Percentiles rank a stretch among this genome's conserved stretches.
phyloP scores from a whole-genome alignment of 163 green algal species.

The Prototheca wickerhamii region DNA sequence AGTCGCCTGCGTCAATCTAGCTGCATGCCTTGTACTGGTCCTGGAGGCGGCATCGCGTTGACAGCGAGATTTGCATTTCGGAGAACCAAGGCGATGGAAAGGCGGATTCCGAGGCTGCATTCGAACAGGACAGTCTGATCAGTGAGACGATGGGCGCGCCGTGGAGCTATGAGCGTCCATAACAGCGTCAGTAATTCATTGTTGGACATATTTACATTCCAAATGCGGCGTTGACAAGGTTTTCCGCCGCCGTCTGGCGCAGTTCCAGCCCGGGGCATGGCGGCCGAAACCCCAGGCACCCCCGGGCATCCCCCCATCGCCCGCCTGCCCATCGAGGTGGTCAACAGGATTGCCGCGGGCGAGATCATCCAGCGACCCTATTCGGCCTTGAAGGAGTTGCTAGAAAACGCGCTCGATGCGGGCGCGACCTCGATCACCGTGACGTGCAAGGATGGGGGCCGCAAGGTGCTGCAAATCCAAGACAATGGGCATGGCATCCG shows the following conservation, averaged over 20 bases:
- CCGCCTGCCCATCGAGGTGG: constrained; percentile 35
- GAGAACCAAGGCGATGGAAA: no score
- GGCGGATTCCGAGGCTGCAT: no score
- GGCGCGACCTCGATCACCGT: constrained; percentile 70
- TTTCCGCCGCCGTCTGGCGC: not conserved
- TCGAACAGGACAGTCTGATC: no score
- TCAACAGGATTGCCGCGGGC: constrained; percentile 89
- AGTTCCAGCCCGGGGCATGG: no score
- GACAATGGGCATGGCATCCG: constrained; percentile 88
- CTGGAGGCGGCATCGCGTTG: no score
- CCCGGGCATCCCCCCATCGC: constrained; percentile 23
- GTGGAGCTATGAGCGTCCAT: not conserved
- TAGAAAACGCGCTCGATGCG: constrained; percentile 96
- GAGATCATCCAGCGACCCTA: constrained; percentile 87
- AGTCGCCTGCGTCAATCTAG: no score
- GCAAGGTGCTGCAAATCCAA: constrained; percentile 84
- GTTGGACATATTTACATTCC: not conserved
- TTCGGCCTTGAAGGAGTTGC: constrained; percentile 90
- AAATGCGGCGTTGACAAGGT: not conserved
- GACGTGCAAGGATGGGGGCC: constrained; percentile 84
- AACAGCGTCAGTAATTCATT: not conserved
- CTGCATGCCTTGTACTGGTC: no score
- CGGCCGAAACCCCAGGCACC: no score
- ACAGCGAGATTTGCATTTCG: no score
- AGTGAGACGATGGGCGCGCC: not conserved